Conservation (phyloP, 352 stramenopile species). For the Phytophthora hybrid region DNA sequence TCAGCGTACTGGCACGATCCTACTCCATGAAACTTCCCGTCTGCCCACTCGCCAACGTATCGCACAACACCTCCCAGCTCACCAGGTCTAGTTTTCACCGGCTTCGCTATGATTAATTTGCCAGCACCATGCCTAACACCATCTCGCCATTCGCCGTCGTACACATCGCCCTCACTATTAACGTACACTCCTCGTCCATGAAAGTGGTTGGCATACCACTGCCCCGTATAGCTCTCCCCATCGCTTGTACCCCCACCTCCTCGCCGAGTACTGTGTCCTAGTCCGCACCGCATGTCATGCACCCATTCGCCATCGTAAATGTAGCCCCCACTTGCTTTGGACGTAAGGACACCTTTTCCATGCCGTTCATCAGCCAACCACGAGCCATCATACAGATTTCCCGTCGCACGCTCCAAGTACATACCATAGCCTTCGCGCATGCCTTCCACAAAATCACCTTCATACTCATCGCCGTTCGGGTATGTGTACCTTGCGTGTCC, state of each 20-base stretch:
- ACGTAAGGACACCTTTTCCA: conserved; percentile 75
- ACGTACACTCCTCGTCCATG: conserved; percentile 73
- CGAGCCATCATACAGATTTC: conserved; percentile 81
- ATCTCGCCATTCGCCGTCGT: conserved; percentile 73
- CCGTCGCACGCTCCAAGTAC: conserved; percentile 81
- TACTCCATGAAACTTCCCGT: conserved; percentile 71
- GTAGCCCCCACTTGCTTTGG: conserved; percentile 56
- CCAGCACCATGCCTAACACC: conserved; percentile 67
- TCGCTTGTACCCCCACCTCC: conserved; percentile 44
- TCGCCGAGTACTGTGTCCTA: conserved; percentile 74
- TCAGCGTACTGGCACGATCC: conserved; percentile 89
- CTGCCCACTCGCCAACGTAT: conserved; percentile 74
- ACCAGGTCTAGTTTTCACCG: conserved; percentile 1
- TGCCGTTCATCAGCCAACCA: conserved; percentile 75
- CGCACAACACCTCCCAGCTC: conserved; percentile 57
- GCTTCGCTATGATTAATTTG: conserved; percentile 54
- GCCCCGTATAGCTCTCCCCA: conserved; percentile 73
- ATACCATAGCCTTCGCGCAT: conserved; percentile 79
- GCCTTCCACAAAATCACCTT: conserved; percentile 69
- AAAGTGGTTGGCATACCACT: conserved; percentile 74
- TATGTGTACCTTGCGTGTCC: conserved; percentile 65
- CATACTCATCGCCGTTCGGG: conserved; percentile 81
- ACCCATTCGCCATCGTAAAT: conserved; percentile 87
- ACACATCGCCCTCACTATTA: conserved; percentile 66
- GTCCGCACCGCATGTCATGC: conserved; percentile 71